Percentiles rank a stretch among this genome's conserved stretches.
phyloP scores from a whole-genome alignment of 306 rosid genomes.

The Glycyrrhiza uralensis region DNA sequence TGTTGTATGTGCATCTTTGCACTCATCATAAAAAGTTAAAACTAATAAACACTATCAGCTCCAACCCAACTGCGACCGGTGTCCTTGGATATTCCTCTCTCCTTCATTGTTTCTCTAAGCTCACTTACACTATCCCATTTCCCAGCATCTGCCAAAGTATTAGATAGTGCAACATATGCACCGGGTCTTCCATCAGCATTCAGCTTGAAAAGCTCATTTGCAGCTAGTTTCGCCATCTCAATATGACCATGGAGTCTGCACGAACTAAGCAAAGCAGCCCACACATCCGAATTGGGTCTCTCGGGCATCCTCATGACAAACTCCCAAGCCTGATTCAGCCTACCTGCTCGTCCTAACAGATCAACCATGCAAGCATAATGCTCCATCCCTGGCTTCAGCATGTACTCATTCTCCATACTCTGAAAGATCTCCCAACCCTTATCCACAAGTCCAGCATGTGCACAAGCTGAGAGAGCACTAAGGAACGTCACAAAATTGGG shows the following conservation, averaged over 20 bases:
- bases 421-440: constrained; percentile 68
- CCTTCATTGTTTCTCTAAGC: constrained; percentile 79
- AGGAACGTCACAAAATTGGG: constrained; percentile 85
- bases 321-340: constrained; percentile 67
- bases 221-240: constrained; percentile 74
- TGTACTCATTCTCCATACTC: constrained; percentile 61
- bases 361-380: constrained; percentile 93
- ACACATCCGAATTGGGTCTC: constrained; percentile 79
- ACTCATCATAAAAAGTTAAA: not conserved
- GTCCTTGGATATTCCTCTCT: constrained; percentile 61
- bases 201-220: constrained; percentile 70
- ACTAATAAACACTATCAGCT: constrained; percentile 42
- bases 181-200: constrained; percentile 65
- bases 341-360: constrained; percentile 85
- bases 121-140: constrained; percentile 89
- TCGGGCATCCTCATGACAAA: constrained; percentile 62
- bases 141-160: constrained; percentile 83
- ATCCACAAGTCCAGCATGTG: constrained; percentile 75
- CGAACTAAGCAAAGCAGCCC: constrained; percentile 89
- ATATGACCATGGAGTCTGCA: constrained; percentile 68
- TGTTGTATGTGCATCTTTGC: not conserved
- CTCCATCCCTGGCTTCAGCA: constrained; percentile 73
- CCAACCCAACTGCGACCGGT: constrained; percentile 74
- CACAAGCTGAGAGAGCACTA: constrained; percentile 80
- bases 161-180: constrained; percentile 81